Base-by-base conservation (phyloP, 164 flowering plant species). In the Malania oleifera region DNA sequence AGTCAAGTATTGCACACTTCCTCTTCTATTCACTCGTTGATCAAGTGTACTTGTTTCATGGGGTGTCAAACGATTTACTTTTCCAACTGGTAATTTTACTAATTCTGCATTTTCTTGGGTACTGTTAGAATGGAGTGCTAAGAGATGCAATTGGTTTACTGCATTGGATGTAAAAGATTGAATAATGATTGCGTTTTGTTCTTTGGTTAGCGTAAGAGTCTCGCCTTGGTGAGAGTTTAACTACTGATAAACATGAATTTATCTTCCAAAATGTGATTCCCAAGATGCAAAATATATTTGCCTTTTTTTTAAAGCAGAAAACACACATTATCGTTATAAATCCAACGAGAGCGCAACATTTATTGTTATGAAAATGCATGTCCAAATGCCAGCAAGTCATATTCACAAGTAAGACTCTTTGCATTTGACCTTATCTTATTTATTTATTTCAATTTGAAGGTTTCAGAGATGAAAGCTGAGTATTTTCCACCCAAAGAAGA, bases 401-500 rank as follows among this genome's bases (percentile, higher is more conserved):
- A 9, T 31, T 31, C 35, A 31, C 9, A 9, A 31, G 35, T 31
- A 4, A 31, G 35, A 31, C 35, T 31, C 9, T 31, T 31, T 31
- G 35, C 35, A 4, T 4, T 31, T 31, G 9, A 31, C 35, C 4
- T 9, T 4, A 4, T 31, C 35, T 9, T 4, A 4, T 31, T 9
- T 9, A 31, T 9, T 31, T 24, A 2, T 40, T 57, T 3, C 5
- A 9, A 43, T 56, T 45, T 55, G 64, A 44, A 82, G 89, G 86
- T 52, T 10, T 26, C 55, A 13, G 55, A 52, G 72, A 67, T 4
- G 64, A 66, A 52, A 46, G 75, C 85, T 1, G 83, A 82, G 57
- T 82, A 80, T 50, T 78, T 76, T 67, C 81, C 85, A 49, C 85
- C 85, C 18, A 74, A 62, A 56, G 87, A 82, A 68, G 85, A 82